Evolutionary conservation across 2,329 filamentous ascomycete genomes (phyloP).

Genomic region (Alternaria conjuncta): DNA sequence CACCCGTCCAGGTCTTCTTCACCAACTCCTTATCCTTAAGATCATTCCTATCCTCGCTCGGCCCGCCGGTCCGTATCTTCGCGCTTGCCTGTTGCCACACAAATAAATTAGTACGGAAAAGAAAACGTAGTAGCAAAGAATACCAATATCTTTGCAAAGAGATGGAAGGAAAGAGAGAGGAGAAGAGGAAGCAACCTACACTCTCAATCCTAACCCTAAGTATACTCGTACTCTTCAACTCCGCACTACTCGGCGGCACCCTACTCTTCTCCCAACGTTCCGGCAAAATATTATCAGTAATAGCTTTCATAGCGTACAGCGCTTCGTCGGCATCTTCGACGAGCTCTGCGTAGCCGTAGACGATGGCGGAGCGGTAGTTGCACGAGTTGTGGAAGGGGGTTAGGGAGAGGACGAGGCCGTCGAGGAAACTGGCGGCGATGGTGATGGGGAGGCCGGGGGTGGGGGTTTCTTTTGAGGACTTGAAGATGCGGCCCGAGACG

Average conservation of each 20-base stretch:
- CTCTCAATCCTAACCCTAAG: conserved; percentile 33
- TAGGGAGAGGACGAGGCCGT: conserved; percentile 44
- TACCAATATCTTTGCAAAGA: too few species aligned
- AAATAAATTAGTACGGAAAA: too few species aligned
- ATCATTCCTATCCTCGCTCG: conserved; percentile 44
- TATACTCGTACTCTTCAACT: conserved; percentile 38
- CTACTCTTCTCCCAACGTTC: conserved; percentile 40
- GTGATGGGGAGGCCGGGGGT: not conserved
- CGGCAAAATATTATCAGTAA: conserved; percentile 45
- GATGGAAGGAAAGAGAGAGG: too few species aligned
- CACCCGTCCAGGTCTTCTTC: conserved; percentile 42
- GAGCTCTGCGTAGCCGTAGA: conserved; percentile 37
- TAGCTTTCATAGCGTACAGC: conserved; percentile 38
- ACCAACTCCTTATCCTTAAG: conserved; percentile 33
- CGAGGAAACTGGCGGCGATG: conserved; percentile 26
- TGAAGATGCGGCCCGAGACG: conserved; percentile 66
- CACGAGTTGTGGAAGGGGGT: conserved; percentile 46
- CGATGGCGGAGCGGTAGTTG: conserved; percentile 44
- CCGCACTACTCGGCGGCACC: conserved; percentile 37
- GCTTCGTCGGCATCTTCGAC: conserved; percentile 32
- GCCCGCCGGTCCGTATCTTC: conserved; percentile 43
- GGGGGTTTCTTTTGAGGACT: not conserved
- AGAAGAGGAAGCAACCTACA: not conserved
- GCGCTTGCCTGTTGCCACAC: conserved; percentile 24
- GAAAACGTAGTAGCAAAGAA: too few species aligned